These are phyloP conservation scores for Conringia planisiliqua DNA, from an alignment of 345 rosid genomes.

Conservation along the genomic window DNA sequence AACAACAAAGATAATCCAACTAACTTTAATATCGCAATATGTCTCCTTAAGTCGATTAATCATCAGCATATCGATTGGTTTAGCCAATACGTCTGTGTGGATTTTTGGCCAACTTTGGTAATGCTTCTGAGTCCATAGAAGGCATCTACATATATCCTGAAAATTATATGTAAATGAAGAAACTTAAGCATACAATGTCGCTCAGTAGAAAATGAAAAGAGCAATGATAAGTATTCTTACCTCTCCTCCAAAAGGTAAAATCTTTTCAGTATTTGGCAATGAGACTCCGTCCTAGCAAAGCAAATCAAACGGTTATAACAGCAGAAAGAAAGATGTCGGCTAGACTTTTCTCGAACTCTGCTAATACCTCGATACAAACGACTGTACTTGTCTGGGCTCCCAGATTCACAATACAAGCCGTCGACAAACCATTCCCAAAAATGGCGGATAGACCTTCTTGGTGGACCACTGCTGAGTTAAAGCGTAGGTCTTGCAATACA, in stretches of 20 bases:
- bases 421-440: conserved; percentile 91
- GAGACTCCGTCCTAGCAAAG: conserved; percentile 83
- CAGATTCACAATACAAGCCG: conserved; percentile 83
- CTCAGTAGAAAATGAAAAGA: conserved; percentile 16
- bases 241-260: conserved; percentile 95
- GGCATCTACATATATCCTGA: conserved; percentile 96
- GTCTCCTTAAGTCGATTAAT: conserved; percentile 79
- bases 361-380: conserved; percentile 80
- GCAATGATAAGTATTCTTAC: conserved; percentile 36
- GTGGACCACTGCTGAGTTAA: conserved; percentile 88
- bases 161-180: background rate
- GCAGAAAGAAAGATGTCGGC: background rate
- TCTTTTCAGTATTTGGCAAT: conserved; percentile 87
- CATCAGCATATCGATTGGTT: conserved; percentile 82
- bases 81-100: conserved; percentile 67
- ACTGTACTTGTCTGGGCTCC: conserved; percentile 90
- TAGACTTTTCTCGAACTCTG: background rate
- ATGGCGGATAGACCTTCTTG: conserved; percentile 96
- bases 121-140: conserved; percentile 93
- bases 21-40: conserved; percentile 71
- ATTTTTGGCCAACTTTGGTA: conserved; percentile 94
- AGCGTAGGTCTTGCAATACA: conserved; percentile 65
- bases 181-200: conserved; percentile 5
- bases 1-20: conserved; percentile 13
- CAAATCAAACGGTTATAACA: background rate